Base-by-base conservation (phyloP, 2,329 filamentous ascomycete genomes). In the Hymenoscyphus albidus region DNA sequence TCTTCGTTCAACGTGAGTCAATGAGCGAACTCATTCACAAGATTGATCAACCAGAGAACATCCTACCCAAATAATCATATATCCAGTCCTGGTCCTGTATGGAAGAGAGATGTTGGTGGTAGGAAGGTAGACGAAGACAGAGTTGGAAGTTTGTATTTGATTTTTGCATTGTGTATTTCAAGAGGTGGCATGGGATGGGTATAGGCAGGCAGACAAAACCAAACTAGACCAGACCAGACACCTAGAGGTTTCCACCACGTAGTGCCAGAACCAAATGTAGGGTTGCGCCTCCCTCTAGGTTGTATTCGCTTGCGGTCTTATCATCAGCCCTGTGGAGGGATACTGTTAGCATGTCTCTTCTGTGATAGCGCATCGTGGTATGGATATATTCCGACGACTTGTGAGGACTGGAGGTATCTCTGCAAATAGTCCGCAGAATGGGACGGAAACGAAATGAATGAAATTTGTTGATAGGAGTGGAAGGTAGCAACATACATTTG, bases 251-350 rank as follows among this genome's bases (percentile, higher is more conserved):
- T 27, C 94, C 94, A 63, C 95, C 95, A 76, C 95, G 87, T 67
- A 99, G 88, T 55, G 95, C 96, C 70, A 99, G 88, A 61, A 99
- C 95, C 75, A 99, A 83, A 83, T 99, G 95, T 72, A 99, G 83
- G 42, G 94, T 99, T 68, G 93, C 92, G 65, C 95, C 95, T 63
- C 92, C 92, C 77, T 95, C 91, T 68, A 99, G 91, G 69, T 86
- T 87, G 78, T 98, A 98, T 73, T 98, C 94, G 62, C 84, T 82
- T 6, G 95, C 94, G 12, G 92, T 94, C 80, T 97, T 97, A 74
- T 98, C 94, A 76, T 99, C 95, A 76, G 88, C 87, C 93, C 94
- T 98, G 69, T 54, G n/a, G 9, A 12, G 7, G 27, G 13, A 27
- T 14, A 3, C 3, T 27, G 39, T 64, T 61, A 64, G 62, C 39